Conservation (phyloP, 2,329 filamentous ascomycete species). For the Claviceps arundinis region DNA sequence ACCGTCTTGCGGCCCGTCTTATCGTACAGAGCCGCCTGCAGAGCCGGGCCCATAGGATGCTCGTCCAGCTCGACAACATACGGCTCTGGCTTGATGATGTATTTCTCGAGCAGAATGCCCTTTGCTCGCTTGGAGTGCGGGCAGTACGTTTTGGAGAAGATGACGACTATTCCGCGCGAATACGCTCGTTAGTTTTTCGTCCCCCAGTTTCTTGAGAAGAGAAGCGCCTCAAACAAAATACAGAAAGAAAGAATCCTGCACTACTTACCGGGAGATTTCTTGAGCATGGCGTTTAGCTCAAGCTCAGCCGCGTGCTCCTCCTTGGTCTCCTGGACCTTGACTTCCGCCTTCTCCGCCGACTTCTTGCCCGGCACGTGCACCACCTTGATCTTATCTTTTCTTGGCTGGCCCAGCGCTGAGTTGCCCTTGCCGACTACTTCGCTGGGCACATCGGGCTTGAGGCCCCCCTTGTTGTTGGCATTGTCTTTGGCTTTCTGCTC, state of each 20-base stretch:
- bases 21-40: constrained; percentile 60
- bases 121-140: constrained; percentile 79
- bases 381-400: constrained; percentile 16
- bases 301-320: constrained; percentile 52
- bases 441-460: constrained; percentile 45
- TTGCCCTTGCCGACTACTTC: constrained; percentile 46
- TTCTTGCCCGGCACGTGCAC: constrained; percentile 3
- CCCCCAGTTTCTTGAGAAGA: too few relatives aligned
- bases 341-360: constrained; percentile 6
- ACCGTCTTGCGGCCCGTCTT: constrained; percentile 76
- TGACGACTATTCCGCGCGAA: constrained; percentile 51
- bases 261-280: constrained; percentile 64
- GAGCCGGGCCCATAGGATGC: constrained; percentile 56
- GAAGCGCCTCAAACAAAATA: too few relatives aligned
- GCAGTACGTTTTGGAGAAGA: constrained; percentile 94
- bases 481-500: constrained; percentile 58
- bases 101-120: constrained; percentile 67
- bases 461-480: constrained; percentile 19
- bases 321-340: constrained; percentile 31
- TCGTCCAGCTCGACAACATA: constrained; percentile 83
- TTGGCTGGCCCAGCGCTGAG: constrained; percentile 38
- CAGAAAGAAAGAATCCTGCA: not conserved
- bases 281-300: constrained; percentile 67
- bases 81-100: constrained; percentile 68
- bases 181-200: too few relatives aligned